Conservation (phyloP, 2,329 filamentous ascomycete species). For the Exophiala xenobiotica region DNA sequence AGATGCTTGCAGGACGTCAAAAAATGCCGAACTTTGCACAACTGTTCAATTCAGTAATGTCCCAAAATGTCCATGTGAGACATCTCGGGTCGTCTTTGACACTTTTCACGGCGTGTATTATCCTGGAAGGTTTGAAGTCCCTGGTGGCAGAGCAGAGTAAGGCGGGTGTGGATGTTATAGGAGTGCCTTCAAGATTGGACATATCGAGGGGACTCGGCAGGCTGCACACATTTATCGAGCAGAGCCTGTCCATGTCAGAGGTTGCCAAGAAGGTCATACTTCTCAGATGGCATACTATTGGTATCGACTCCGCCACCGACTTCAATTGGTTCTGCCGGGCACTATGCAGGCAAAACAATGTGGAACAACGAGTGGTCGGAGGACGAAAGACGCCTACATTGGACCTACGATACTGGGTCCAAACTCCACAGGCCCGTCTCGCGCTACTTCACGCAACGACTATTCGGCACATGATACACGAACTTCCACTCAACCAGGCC, state of each 20-base stretch:
- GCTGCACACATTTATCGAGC: conserved; percentile 40
- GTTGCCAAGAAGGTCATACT: conserved; percentile 42
- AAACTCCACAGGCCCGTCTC: conserved; percentile 40
- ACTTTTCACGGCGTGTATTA: conserved; percentile 14
- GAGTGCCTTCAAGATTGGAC: conserved; percentile 41
- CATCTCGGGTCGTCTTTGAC: conserved; percentile 8
- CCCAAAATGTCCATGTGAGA: conserved; percentile 36
- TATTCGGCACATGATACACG: conserved; percentile 48
- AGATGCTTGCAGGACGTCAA: conserved; percentile 23
- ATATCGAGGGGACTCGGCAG: conserved; percentile 41
- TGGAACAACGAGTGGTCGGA: conserved; percentile 40
- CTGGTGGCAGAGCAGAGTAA: conserved; percentile 42
- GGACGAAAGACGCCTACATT: conserved; percentile 35
- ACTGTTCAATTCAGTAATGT: conserved; percentile 44
- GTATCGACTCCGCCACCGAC: conserved; percentile 44
- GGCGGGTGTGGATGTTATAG: conserved; percentile 39
- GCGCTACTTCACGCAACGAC: conserved; percentile 46
- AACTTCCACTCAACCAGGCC: conserved; percentile 43
- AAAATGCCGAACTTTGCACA: neutral
- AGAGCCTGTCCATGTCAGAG: conserved; percentile 37
- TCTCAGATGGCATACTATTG: conserved; percentile 47
- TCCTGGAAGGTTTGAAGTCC: conserved; percentile 47
- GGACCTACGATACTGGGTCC: conserved; percentile 42
- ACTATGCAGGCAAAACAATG: conserved; percentile 41
- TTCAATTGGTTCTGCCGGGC: conserved; percentile 42